Evolutionary conservation across 2,329 filamentous ascomycete genomes (phyloP).

Genomic region (Diaporthe aspalathi): DNA sequence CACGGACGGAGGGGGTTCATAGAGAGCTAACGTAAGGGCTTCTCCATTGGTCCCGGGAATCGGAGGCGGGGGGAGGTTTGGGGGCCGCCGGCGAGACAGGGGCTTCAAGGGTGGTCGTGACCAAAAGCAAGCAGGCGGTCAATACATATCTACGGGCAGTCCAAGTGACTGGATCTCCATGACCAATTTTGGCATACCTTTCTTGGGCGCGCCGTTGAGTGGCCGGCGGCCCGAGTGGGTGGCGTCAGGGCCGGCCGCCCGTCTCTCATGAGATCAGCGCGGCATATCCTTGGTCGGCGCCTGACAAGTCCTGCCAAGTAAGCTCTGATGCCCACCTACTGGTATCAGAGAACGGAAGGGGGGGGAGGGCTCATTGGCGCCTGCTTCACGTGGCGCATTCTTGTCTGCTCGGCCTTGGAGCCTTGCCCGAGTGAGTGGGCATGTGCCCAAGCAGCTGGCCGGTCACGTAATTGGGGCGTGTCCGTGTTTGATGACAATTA

Average conservation of each 20-base stretch:
- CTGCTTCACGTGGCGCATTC: neutral
- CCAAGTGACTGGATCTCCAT: neutral
- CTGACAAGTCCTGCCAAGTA: neutral
- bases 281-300: neutral
- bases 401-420: neutral
- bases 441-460: neutral
- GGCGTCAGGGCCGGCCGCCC: neutral
- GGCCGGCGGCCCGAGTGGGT: neutral
- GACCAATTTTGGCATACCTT: neutral
- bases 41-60: constrained; percentile 12
- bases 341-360: neutral
- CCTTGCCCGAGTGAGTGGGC: neutral
- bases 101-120: constrained; percentile 12
- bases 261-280: neutral
- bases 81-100: neutral
- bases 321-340: neutral
- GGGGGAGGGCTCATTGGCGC: neutral
- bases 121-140: constrained; percentile 31
- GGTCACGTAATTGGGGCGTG: neutral
- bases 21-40: constrained; percentile 16
- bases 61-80: neutral
- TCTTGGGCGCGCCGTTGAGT: neutral
- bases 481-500: neutral
- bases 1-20: neutral
- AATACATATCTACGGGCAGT: constrained; percentile 29